Percentiles rank a stretch among this genome's conserved stretches.
Evolutionary conservation across 495 filamentous ascomycete genomes (phyloP).

Genomic region (Massariosphaeria phaeospora): DNA sequence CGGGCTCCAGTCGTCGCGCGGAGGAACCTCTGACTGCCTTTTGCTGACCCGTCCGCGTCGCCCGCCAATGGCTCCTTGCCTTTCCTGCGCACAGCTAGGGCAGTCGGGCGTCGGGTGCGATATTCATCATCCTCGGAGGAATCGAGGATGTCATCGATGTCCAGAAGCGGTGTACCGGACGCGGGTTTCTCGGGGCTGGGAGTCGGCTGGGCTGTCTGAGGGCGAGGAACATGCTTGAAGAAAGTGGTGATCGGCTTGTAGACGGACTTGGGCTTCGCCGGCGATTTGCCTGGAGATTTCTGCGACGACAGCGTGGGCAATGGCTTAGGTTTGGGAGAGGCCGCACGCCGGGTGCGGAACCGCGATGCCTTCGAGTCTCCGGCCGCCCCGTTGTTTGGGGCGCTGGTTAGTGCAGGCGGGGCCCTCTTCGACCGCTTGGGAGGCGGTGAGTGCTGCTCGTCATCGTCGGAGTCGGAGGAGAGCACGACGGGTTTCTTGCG

Average conservation of each 20-base stretch:
- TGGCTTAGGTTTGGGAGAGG: slow-evolving; percentile 4
- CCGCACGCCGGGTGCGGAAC: slow-evolving; percentile 1
- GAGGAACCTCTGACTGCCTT: slow-evolving; percentile 40
- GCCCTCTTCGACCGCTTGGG: slow-evolving; percentile 28
- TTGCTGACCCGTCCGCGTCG: slow-evolving; percentile 6
- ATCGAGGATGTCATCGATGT: slow-evolving; percentile 44
- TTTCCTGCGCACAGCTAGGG: slow-evolving; percentile 34
- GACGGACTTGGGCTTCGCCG: slow-evolving; percentile 27
- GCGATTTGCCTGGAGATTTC: slow-evolving; percentile 22
- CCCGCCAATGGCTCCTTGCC: slow-evolving; percentile 4
- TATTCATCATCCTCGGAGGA: slow-evolving; percentile 37
- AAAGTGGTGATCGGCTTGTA: slow-evolving; percentile 43
- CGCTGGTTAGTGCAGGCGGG: slow-evolving; percentile 12
- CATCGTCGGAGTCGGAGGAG: slow-evolving; percentile 45
- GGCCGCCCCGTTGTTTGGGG: slow-evolving; percentile 10
- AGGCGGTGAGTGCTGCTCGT: slow-evolving; percentile 18
- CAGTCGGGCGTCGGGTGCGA: slow-evolving; percentile 6
- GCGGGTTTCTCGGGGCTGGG: slow-evolving; percentile 30
- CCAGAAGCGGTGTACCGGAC: slow-evolving; percentile 26
- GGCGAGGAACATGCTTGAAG: slow-evolving; percentile 40
- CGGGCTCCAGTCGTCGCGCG: slow-evolving; percentile 31
- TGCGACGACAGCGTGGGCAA: slow-evolving; percentile 13
- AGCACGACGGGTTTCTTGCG: slow-evolving; percentile 45
- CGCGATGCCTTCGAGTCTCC: slow-evolving; percentile 10
- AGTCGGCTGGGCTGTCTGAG: slow-evolving; percentile 30